A percentile compares a stretch with the other conserved stretches of the same genome.
phyloP scores from a whole-genome alignment of 2,329 filamentous ascomycete genomes.

The Apiospora koreana region DNA sequence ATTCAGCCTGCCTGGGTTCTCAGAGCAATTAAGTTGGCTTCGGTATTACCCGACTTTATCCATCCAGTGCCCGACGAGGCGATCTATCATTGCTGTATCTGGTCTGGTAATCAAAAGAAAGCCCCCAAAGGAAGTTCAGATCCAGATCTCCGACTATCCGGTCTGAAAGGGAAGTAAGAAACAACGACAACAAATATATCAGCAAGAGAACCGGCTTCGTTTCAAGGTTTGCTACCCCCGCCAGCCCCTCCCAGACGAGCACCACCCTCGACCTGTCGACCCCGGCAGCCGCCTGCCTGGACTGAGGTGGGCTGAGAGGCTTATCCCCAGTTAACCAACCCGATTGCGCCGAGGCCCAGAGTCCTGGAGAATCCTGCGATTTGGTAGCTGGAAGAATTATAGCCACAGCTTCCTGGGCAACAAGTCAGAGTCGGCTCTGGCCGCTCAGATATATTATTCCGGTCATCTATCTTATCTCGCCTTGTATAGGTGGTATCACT shows the following conservation, averaged over 20 bases:
- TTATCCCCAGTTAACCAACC: conserved; percentile 11
- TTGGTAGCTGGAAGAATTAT: conserved; percentile 35
- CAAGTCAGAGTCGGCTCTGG: conserved; percentile 17
- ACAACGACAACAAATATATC: neutral
- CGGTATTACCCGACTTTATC: conserved; percentile 6
- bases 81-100: neutral
- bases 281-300: neutral
- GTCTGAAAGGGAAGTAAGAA: neutral
- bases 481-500: neutral
- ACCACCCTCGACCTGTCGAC: too few relatives aligned
- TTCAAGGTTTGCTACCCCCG: neutral
- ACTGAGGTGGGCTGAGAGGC: conserved; percentile 14
- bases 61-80: neutral
- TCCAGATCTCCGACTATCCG: neutral
- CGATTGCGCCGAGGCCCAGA: conserved; percentile 20
- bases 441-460: conserved; percentile 20
- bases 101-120: neutral
- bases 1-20: conserved; percentile 1
- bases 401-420: conserved; percentile 20
- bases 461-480: conserved; percentile 12
- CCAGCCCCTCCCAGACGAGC: neutral
- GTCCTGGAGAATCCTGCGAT: conserved; percentile 25
- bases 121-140: neutral
- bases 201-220: neutral
- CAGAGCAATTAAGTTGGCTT: neutral